Base-by-base conservation (phyloP, 78 protist genomes). In the Guillardia theta region DNA sequence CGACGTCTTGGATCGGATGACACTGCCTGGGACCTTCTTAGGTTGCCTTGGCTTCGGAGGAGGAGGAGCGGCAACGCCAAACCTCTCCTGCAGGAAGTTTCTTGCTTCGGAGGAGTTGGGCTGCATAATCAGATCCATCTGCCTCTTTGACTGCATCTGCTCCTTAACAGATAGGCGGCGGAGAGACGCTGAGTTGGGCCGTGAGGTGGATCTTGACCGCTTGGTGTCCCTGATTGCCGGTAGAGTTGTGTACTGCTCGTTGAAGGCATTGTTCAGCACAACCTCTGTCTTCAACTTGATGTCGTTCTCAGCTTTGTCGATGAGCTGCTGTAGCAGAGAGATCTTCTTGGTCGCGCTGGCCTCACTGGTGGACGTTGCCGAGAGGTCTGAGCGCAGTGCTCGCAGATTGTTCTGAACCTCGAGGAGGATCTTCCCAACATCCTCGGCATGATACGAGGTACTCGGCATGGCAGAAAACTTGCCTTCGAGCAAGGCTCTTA, bases 371-470 rank as follows among this genome's bases (percentile, higher is more conserved):
- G n/a, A n/a, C n/a, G n/a, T n/a, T n/a, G n/a, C n/a, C 21, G 9
- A 36, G 83, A 70, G 83, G 83, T 70, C 83, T 3, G 33, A 22
- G 6, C 83, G 83, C 83, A 70, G 22, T 4, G 83, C 83, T 33
- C 36, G n/a, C 46, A 70, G 83, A 43, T 70, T 43, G 41, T 24
- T 33, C 41, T 70, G 83, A 1, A 70, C 83, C 5, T 12, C 83
- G 21, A 70, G 9, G 45, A 70, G 83, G 83, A 70, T 70, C 83
- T 70, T 70, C 46, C 83, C 83, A 70, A 70, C 83, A 70, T 70
- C 83, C 83, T 70, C 83, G 10, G 83, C 83, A 70, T 70, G 83
- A 43, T 70, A 43, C 41, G 83, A n/a, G n/a, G n/a, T n/a, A n/a
- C n/a, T n/a, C n/a, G n/a, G n/a, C n/a, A n/a, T n/a, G n/a, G n/a